A percentile compares a stretch with the other conserved stretches of the same genome.
Conservation (phyloP, 495 filamentous ascomycete genomes). For the Podospora tetraspora region DNA sequence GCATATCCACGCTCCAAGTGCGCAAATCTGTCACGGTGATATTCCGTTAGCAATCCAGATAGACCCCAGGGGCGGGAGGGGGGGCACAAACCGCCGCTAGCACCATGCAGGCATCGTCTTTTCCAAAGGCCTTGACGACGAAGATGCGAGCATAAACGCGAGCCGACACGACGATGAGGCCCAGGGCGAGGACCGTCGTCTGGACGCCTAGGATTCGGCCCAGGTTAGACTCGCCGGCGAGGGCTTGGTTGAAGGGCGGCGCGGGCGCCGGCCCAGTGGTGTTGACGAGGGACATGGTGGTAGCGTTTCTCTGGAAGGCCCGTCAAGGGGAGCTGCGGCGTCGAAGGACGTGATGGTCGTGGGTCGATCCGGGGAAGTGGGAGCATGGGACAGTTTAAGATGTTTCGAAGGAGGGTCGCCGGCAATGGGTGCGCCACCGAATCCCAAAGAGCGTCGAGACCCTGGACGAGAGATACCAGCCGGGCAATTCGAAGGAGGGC, state of each 20-base stretch:
- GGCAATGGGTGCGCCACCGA: background rate
- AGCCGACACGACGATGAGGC: slow-evolving; percentile 16
- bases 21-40: background rate
- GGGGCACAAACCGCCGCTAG: slow-evolving; percentile 20
- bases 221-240: slow-evolving; percentile 6
- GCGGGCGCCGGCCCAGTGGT: background rate
- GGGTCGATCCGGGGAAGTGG: background rate
- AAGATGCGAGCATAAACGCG: slow-evolving; percentile 29
- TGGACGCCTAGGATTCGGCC: slow-evolving; percentile 15
- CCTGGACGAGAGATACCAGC: background rate
- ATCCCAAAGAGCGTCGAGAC: background rate
- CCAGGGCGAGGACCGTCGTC: slow-evolving; percentile 11
- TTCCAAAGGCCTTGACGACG: slow-evolving; percentile 28
- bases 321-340: background rate
- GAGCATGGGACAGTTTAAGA: background rate
- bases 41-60: background rate
- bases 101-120: slow-evolving; percentile 41
- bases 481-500: background rate
- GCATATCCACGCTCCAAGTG: slow-evolving; percentile 9
- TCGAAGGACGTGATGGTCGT: background rate
- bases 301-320: background rate
- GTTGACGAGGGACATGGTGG: background rate
- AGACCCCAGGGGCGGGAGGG: background rate
- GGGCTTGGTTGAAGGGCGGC: background rate
- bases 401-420: background rate